Base-by-base conservation (phyloP, 2,329 filamentous ascomycete genomes). In the Monosporascus sp. region DNA sequence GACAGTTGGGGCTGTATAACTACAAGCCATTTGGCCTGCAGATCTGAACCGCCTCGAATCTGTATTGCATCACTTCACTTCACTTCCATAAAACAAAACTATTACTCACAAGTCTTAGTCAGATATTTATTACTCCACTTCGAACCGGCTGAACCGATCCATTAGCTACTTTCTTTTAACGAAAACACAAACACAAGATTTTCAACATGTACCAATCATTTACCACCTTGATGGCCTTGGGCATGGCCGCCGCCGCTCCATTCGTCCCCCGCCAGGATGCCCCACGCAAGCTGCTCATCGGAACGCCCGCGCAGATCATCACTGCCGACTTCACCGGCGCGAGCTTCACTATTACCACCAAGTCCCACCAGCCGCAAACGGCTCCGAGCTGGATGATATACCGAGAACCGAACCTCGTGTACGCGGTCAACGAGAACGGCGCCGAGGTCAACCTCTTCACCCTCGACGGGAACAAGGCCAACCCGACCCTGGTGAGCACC, bases 351-450 rank as follows among this genome's bases (percentile, higher is more conserved):
- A 59, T 74, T 24, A 67, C 74, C 20, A 58, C 63, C 48, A 73
- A 72, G 38, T 64, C 67, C 36, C 60, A 60, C 3, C 57, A 62
- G 7, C 24, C 58, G 1, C 68, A 69, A 46, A 61, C 66, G 3
- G 59, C 55, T 1, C 71, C 77, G 22, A 77, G 74, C 55, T 81
- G 77, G 77, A 64, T 80, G 65, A 64, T 70, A 39, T 72, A 71
- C 62, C 70, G 68, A 48, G 55, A 66, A 18, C 70, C 71, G 25
- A 67, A 72, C 60, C 60, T 65, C 5, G 54, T 81, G 44, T 80
- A 77, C 54, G 74, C 74, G 45, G 73, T 77, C 20, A 71, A 81
- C 56, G 78, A 81, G 70, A 73, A 72, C 58, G 67, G 69, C 57
- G 63, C 65, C 49, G 60, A 64, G 45, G 65, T 74, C n/a, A 69